A percentile compares a stretch with the other conserved stretches of the same genome.
Conservation (phyloP, 257 asterid species). For the Leonotis leonurus region DNA sequence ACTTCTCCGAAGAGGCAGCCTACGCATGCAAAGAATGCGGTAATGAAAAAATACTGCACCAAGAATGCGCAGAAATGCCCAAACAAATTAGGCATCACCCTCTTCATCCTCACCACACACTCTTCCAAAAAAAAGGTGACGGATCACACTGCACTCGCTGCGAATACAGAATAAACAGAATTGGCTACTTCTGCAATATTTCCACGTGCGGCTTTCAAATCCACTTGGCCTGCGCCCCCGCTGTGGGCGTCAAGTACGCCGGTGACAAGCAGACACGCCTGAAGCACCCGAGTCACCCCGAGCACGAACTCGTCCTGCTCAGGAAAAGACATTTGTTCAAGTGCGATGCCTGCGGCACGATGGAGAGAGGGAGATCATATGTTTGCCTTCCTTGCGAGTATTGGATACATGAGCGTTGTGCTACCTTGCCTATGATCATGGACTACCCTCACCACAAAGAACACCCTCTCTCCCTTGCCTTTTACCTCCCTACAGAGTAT, state of each 20-base stretch:
- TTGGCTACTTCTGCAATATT: background rate
- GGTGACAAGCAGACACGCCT: background rate
- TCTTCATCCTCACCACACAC: conserved; percentile 6
- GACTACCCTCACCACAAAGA: background rate
- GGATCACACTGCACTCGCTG: background rate
- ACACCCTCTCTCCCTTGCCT: background rate
- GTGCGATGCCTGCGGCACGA: background rate
- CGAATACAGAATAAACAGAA: fast-evolving
- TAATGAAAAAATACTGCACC: background rate
- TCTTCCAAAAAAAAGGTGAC: background rate
- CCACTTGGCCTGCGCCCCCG: background rate
- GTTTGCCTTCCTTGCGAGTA: background rate
- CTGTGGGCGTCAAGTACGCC: background rate
- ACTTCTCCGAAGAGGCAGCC: background rate
- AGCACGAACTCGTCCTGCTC: background rate
- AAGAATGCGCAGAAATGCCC: conserved; percentile 7
- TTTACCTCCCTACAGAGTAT: background rate
- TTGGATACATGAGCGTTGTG: background rate
- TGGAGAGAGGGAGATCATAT: background rate
- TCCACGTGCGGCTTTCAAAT: background rate
- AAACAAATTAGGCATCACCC: background rate
- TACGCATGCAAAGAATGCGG: background rate
- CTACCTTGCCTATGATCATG: background rate
- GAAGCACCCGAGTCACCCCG: background rate
- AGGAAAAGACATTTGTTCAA: background rate